A percentile compares a stretch with the other conserved stretches of the same genome.
phyloP scores from a whole-genome alignment of 495 filamentous ascomycete genomes.

The Tuber microsphaerosporum region DNA sequence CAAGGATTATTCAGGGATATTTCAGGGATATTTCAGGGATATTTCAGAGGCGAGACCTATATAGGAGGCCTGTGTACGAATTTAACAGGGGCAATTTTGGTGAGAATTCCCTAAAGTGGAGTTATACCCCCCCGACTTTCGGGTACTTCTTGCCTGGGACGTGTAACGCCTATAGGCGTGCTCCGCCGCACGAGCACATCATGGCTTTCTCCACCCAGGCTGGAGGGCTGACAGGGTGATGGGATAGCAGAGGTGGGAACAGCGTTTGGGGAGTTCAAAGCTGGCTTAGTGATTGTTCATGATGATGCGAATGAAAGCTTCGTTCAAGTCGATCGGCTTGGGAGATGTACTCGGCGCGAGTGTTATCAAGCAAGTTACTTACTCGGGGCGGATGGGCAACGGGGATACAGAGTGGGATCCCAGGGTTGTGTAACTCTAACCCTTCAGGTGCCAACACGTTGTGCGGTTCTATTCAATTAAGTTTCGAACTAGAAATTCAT shows the following conservation, averaged over 20 bases:
- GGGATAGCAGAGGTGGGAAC: slow-evolving; percentile 42
- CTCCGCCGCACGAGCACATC: slow-evolving; percentile 40
- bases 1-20: no score
- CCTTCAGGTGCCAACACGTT: neutral
- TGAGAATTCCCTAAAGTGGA: no score
- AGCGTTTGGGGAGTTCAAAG: slow-evolving; percentile 37
- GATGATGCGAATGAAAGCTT: slow-evolving; percentile 44
- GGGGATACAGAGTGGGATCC: slow-evolving; percentile 14
- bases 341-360: slow-evolving; percentile 33
- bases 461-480: neutral
- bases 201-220: slow-evolving; percentile 40
- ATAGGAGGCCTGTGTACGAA: no score
- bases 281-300: slow-evolving; percentile 42
- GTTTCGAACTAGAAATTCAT: neutral
- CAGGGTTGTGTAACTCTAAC: neutral
- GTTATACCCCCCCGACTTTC: no score
- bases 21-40: no score
- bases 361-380: neutral
- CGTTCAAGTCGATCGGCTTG: slow-evolving; percentile 42
- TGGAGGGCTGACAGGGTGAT: slow-evolving; percentile 41
- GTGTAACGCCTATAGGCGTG: slow-evolving; percentile 43
- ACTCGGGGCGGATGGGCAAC: slow-evolving; percentile 2
- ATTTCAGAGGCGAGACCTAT: no score
- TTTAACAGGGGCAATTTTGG: no score
- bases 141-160: no score